phyloP scores from a whole-genome alignment of 768 basidiomycete genomes.

The Pleurotus citrinopileatus region DNA sequence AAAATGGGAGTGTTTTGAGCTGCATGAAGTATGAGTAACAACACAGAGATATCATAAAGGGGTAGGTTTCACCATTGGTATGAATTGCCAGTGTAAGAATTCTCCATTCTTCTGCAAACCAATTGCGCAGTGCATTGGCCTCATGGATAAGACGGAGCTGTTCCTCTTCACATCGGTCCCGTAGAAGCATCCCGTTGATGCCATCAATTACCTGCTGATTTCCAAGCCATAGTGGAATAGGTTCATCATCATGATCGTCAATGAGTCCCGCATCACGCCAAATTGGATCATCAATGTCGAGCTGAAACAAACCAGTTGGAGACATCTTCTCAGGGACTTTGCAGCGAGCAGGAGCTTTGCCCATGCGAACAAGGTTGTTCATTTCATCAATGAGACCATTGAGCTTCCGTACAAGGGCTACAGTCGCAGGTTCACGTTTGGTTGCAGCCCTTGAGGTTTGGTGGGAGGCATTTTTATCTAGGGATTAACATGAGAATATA shows the following conservation, averaged over 20 bases:
- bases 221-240: not conserved
- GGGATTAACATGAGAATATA: not conserved
- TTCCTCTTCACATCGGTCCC: not conserved
- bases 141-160: not conserved
- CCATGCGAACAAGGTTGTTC: slow-evolving; percentile 14
- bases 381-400: slow-evolving; percentile 20
- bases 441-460: slow-evolving; percentile 16
- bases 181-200: not conserved
- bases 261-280: slow-evolving; percentile 26
- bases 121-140: not conserved
- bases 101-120: not conserved
- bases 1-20: too few relatives aligned
- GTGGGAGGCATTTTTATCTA: slow-evolving; percentile 14
- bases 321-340: slow-evolving; percentile 17
- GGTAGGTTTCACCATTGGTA: not conserved
- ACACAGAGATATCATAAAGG: not conserved
- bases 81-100: not conserved
- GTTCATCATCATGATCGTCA: slow-evolving; percentile 15
- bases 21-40: not conserved
- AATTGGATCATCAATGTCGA: slow-evolving; percentile 27
- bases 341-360: slow-evolving; percentile 16
- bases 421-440: slow-evolving; percentile 16
- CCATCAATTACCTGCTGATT: not conserved
- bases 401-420: slow-evolving; percentile 14
- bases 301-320: slow-evolving; percentile 17